A percentile compares a stretch with the other conserved stretches of the same genome.
Evolutionary conservation across 2,329 filamentous ascomycete species (phyloP).

Genomic region (Colletotrichum viniferum): DNA sequence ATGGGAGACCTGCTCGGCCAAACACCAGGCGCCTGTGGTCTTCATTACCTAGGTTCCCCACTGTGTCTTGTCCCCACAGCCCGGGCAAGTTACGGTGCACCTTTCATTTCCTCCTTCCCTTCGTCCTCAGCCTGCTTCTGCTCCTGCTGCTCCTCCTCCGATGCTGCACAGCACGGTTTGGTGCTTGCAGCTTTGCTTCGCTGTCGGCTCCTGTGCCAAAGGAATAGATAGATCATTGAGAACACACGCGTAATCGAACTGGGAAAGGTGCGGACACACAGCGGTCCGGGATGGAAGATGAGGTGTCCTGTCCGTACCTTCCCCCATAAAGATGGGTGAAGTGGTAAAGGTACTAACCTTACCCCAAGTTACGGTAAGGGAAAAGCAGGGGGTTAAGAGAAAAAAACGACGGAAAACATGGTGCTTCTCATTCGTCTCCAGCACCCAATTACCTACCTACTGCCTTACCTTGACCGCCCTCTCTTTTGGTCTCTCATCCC

Average conservation of each 20-base stretch:
- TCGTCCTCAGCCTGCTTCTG: not conserved
- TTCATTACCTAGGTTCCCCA: not conserved
- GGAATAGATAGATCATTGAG: not conserved
- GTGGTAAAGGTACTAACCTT: not conserved
- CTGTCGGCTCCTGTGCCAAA: not conserved
- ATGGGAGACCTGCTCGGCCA: not conserved
- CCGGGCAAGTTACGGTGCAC: not conserved
- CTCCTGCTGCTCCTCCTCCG: not conserved
- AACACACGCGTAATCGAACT: not conserved
- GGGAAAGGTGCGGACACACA: not conserved
- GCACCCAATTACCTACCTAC: not conserved
- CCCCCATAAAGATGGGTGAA: not conserved
- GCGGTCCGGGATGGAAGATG: not conserved
- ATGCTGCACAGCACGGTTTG: not conserved
- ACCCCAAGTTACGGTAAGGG: not conserved
- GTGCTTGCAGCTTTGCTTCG: not conserved
- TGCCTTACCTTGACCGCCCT: not conserved
- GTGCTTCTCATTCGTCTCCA: not conserved
- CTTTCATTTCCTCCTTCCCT: not conserved
- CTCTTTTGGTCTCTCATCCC: not conserved
- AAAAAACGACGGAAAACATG: not conserved
- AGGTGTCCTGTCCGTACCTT: not conserved
- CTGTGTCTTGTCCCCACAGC: not conserved
- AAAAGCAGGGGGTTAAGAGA: not conserved
- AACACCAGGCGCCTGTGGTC: not conserved